These are phyloP conservation scores for Mycena sanguinolenta DNA, from an alignment of 768 basidiomycete genomes.

Conservation along the genomic window DNA sequence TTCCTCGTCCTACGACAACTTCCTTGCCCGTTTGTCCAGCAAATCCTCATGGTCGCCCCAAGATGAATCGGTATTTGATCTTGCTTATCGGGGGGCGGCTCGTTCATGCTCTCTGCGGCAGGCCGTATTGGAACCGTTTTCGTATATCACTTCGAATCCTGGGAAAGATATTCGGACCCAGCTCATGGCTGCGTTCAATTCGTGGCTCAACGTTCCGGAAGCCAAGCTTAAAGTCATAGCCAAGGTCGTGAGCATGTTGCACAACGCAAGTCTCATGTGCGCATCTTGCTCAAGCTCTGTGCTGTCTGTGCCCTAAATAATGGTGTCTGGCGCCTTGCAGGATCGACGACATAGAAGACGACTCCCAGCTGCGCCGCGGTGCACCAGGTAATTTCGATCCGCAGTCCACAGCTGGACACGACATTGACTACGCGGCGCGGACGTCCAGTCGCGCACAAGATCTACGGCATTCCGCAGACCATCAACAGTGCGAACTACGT, in stretches of 20 bases:
- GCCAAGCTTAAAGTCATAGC: slow-evolving; percentile 81
- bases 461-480: slow-evolving; percentile 96
- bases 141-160: slow-evolving; percentile 84
- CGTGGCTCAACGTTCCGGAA: slow-evolving; percentile 87
- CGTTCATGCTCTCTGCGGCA: slow-evolving; percentile 30
- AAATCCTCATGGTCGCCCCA: slow-evolving; percentile 51
- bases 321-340: slow-evolving; percentile 53
- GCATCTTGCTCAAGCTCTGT: slow-evolving; percentile 30
- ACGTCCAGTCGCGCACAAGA: slow-evolving; percentile 86
- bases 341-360: slow-evolving; percentile 95
- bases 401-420: not conserved
- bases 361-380: slow-evolving; percentile 88
- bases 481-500: slow-evolving; percentile 98
- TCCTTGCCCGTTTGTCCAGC: slow-evolving; percentile 49
- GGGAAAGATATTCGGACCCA: slow-evolving; percentile 93
- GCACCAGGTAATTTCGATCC: slow-evolving; percentile 69
- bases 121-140: slow-evolving; percentile 87
- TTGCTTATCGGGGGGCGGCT: not conserved
- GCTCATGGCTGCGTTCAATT: slow-evolving; percentile 93
- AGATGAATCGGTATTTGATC: slow-evolving; percentile 48
- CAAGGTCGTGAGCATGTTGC: slow-evolving; percentile 91
- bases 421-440: not conserved
- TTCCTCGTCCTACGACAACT: slow-evolving; percentile 54
- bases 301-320: not conserved
- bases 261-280: slow-evolving; percentile 93